Base-by-base conservation (phyloP, 805 yeast species). In the Brettanomyces naardenensis region DNA sequence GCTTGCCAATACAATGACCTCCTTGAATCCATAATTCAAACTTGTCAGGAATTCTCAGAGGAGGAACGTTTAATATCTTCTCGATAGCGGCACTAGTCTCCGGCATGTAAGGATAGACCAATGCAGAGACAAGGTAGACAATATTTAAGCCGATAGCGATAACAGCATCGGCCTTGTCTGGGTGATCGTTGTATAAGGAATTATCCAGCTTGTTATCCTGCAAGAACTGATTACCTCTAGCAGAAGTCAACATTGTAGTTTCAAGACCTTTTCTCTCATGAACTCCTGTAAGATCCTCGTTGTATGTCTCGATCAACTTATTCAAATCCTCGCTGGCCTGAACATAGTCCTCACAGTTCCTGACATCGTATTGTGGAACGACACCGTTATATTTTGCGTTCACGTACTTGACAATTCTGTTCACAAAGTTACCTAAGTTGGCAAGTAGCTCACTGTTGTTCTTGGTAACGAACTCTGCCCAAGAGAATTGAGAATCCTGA, bases 171-270 rank as follows among this genome's bases (percentile, higher is more conserved):
- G 95, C 75, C 53, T 76, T 78, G 25, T 73, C 85, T 31, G 96
- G 95, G 35, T 64, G 58, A 53, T 86, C 76, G 39, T 77, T 74
- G 62, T 78, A 86, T 47, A 89, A 69, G 7, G 84, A 69, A 71
- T 92, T 92, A 62, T 90, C 97, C 52, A 92, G 73, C 65, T 89
- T 89, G 67, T 89, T 88, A 36, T 90, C 98, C 66, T 92, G 99
- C 59, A 92, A 73, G 72, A 90, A 92, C 61, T 72, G 83, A 65
- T 92, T 92, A 62, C 98, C 98, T 52, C 95, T 78, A 17, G 95
- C 77, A 41, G 95, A 83, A 40, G 92, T 68, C 23, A 84, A 71
- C 96, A 92, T 88, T 44, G 95, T 95, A 28, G 78, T 61, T 61
- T 89, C 97, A 45, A 90, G 69, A 58, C 97, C 97, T 55, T 78